Evolutionary conservation across 106 monocot species (phyloP).

Genomic region (Amphibolis antarctica): DNA sequence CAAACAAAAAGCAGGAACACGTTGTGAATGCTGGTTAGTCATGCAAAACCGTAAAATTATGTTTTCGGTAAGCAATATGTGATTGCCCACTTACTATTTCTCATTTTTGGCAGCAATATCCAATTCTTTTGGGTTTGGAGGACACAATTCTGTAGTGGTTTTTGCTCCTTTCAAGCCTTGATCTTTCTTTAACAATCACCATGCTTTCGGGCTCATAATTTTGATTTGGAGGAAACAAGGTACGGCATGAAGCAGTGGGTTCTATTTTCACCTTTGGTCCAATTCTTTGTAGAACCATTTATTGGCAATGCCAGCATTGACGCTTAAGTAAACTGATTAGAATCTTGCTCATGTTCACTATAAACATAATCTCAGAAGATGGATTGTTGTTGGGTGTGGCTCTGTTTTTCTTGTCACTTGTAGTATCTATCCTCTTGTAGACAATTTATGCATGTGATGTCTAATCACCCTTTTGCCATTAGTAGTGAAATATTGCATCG

Average conservation of each 20-base stretch:
- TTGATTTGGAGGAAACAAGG: neutral
- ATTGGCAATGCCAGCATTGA: too few species aligned
- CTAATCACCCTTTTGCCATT: too few species aligned
- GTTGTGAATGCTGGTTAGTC: conserved; percentile 96
- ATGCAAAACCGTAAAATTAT: neutral
- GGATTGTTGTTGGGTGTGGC: too few species aligned
- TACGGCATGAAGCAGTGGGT: neutral
- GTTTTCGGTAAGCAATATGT: neutral
- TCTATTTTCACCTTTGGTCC: neutral
- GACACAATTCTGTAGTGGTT: conserved; percentile 31
- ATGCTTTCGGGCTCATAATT: neutral
- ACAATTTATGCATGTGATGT: too few species aligned
- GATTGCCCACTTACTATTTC: neutral
- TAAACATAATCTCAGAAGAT: too few species aligned
- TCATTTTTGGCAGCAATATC: conserved; percentile 18
- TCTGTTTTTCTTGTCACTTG: too few species aligned
- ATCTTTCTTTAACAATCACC: neutral
- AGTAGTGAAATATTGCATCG: too few species aligned
- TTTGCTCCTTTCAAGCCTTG: conserved; percentile 26
- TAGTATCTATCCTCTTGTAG: too few species aligned
- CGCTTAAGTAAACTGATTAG: too few species aligned
- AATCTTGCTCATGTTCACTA: too few species aligned
- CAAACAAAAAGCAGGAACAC: conserved; percentile 75
- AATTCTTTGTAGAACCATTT: neutral
- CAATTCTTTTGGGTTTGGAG: conserved; percentile 30